Percentiles rank a stretch among this genome's conserved stretches.
Conservation (phyloP, 805 yeast genomes). For the Ogataea pignaliae region DNA sequence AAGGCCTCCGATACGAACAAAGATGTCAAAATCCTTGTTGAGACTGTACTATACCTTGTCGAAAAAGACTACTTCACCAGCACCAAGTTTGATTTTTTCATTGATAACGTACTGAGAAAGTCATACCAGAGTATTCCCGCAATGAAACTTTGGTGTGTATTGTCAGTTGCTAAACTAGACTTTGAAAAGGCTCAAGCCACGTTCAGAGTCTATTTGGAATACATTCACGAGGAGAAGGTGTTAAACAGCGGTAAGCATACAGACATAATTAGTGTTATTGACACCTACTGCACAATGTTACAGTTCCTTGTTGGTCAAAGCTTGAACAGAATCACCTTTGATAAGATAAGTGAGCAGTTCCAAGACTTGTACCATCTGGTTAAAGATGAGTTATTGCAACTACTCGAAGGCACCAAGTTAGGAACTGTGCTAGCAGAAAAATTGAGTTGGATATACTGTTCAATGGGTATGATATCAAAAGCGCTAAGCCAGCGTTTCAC, state of each 20-base stretch:
- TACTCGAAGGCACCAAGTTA: conserved; percentile 7
- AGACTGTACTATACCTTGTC: conserved; percentile 19
- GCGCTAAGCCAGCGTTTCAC: conserved; percentile 11
- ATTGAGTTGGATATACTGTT: conserved; percentile 22
- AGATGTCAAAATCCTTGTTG: conserved; percentile 31
- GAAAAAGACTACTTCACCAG: conserved; percentile 6
- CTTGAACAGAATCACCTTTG: conserved; percentile 11
- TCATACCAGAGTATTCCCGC: conserved; percentile 43
- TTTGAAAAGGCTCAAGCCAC: conserved; percentile 25
- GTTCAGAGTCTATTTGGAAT: conserved; percentile 39
- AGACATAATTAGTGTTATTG: conserved; percentile 33
- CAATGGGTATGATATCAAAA: conserved; percentile 21
- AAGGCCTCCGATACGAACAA: conserved; percentile 34
- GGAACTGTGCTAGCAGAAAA: conserved; percentile 6
- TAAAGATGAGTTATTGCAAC: conserved; percentile 5
- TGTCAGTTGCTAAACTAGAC: conserved; percentile 21
- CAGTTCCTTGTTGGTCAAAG: conserved; percentile 5
- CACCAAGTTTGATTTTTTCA: conserved; percentile 22
- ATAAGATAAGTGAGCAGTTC: conserved; percentile 16
- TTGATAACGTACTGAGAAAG: conserved; percentile 32
- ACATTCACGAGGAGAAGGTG: conserved; percentile 33
- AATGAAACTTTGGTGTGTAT: conserved; percentile 32
- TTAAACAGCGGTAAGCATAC: conserved; percentile 31
- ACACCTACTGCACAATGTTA: conserved; percentile 17
- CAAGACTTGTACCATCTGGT: conserved; percentile 7